Evolutionary conservation across 2,329 filamentous ascomycete genomes (phyloP).

Genomic region (Coniochaeta prunicola): DNA sequence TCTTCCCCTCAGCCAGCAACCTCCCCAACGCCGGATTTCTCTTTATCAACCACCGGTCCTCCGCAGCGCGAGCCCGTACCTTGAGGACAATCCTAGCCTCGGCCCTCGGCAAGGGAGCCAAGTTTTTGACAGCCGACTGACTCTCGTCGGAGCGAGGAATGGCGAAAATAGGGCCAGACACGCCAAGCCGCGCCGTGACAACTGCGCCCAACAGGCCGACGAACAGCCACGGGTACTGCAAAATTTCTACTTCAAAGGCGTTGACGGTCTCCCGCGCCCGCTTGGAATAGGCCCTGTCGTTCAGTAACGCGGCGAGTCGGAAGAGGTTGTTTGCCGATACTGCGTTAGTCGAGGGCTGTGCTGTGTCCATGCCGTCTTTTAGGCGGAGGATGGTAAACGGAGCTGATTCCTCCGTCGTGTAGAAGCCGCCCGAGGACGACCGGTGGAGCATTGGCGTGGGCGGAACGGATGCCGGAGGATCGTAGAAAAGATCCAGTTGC

Average conservation of each 20-base stretch:
- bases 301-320: constrained; percentile 64
- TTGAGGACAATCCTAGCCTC: constrained; percentile 9
- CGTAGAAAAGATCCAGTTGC: constrained; percentile 74
- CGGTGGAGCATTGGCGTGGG: constrained; percentile 18
- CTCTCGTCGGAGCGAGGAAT: not conserved
- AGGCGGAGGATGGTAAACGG: constrained; percentile 73
- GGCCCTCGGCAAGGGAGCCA: constrained; percentile 6
- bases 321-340: constrained; percentile 84
- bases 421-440: constrained; percentile 57
- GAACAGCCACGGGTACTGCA: constrained; percentile 91
- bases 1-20: not conserved
- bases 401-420: constrained; percentile 56
- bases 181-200: constrained; percentile 66
- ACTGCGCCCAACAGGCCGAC: constrained; percentile 71
- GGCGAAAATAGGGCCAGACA: constrained; percentile 1
- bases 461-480: constrained; percentile 38
- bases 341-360: constrained; percentile 84
- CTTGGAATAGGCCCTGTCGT: constrained; percentile 54
- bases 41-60: not conserved
- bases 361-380: constrained; percentile 92
- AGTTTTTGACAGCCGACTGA: not conserved
- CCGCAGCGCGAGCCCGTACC: not conserved
- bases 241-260: constrained; percentile 84
- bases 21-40: not conserved
- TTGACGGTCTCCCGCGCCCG: constrained; percentile 68